Base-by-base conservation (phyloP, 2,329 filamentous ascomycete genomes). In the Fusarium redolens region DNA sequence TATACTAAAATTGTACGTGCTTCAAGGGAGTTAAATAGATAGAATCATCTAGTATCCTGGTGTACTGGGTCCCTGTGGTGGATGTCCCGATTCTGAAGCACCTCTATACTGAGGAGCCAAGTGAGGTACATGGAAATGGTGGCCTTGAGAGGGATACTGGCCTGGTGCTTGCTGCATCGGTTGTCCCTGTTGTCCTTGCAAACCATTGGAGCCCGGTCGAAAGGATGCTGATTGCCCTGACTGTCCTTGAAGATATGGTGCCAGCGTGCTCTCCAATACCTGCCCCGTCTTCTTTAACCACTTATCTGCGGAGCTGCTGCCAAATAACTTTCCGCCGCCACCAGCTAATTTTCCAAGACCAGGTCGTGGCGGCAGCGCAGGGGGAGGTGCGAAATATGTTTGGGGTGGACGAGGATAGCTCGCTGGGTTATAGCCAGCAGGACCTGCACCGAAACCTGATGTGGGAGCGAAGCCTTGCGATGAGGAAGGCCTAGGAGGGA, bases 251-350 rank as follows among this genome's bases (percentile, higher is more conserved):
- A 79, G 57, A 44, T 80, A 78, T 6, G 79, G 74, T 28, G 78
- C 80, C 48, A 81, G 67, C 38, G 75, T 80, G 51, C 73, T 81
- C 68, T 82, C 81, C 28, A 83, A 68, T 17, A 77, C 78, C 50
- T 81, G 77, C 30, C 78, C 79, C 31, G 81, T 82, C 74, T 80
- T 83, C 56, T 78, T 79, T 17, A 82, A 55, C 78, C 80, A 82
- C 60, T 79, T 81, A 63, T 79, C 77, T 3, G 80, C 81, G 22
- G 80, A 80, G 38, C 76, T 77, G 64, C 78, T 77, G 31, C 80
- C 78, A 51, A 83, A 81, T 18, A 82, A 70, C 50, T 77, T 79
- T 8, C 75, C 71, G 7, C 73, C 56, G 3, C 66, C 59, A n/a
- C 65, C 66, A 41, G 66, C 37, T 48, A 68, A 20, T 37, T 77